Evolutionary conservation across 78 protist genomes (phyloP).

Genomic region (Salpingoeca rosetta): DNA sequence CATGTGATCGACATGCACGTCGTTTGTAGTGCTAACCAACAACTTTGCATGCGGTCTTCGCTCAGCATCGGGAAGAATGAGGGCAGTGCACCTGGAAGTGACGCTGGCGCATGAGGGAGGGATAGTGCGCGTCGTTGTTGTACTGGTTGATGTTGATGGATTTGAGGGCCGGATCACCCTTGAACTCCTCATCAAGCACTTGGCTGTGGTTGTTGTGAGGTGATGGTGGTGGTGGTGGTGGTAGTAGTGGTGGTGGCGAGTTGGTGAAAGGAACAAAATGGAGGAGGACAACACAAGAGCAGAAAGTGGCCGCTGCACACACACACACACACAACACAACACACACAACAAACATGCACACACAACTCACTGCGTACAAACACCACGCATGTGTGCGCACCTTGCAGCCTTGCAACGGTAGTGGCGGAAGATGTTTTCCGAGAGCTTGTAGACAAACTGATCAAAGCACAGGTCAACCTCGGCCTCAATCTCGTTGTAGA

Average conservation of each 20-base stretch:
- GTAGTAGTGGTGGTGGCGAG: too few species aligned
- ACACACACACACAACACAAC: too few species aligned
- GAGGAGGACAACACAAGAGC: too few species aligned
- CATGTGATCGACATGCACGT: too few species aligned
- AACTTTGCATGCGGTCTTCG: neutral
- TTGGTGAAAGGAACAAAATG: too few species aligned
- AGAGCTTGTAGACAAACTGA: slow-evolving; percentile 64
- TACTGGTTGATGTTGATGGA: neutral
- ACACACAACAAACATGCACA: too few species aligned
- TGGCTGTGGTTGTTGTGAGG: slow-evolving; percentile 7
- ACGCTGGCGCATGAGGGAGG: slow-evolving; percentile 55
- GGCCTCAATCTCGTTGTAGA: slow-evolving; percentile 80
- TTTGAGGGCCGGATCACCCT: slow-evolving; percentile 24
- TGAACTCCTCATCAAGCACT: slow-evolving; percentile 47
- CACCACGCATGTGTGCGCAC: neutral
- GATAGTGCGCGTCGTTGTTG: slow-evolving; percentile 37
- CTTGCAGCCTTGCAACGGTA: slow-evolving; percentile 52
- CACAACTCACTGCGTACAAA: too few species aligned
- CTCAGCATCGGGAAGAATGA: neutral
- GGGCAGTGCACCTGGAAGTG: slow-evolving; percentile 29
- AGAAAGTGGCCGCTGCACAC: too few species aligned
- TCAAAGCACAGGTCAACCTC: slow-evolving; percentile 76
- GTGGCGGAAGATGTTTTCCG: slow-evolving; percentile 50
- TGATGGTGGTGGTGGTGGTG: too few species aligned
- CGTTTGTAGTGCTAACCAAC: too few species aligned